Evolutionary conservation across 148 eudicot species (phyloP).

Genomic region (Rhododendron griersonianum): DNA sequence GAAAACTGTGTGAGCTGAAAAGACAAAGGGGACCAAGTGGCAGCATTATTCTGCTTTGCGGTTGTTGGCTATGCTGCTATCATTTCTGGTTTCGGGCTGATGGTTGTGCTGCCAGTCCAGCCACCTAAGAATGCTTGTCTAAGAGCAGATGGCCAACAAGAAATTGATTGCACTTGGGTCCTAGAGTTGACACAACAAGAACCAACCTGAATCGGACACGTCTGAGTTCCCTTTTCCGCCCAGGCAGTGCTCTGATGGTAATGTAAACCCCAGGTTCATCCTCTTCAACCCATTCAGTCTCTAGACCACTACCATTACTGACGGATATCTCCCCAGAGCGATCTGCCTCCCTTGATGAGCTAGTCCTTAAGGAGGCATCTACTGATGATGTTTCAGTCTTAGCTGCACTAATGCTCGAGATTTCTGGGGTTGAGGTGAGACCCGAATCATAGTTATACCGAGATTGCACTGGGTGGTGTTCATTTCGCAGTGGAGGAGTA

Average conservation of each 20-base stretch:
- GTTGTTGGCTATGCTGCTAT: neutral
- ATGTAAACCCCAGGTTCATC: slow-evolving; percentile 97
- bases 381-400: slow-evolving; percentile 82
- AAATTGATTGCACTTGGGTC: neutral
- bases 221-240: slow-evolving; percentile 81
- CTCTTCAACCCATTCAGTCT: slow-evolving; percentile 95
- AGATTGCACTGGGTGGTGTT: slow-evolving; percentile 64
- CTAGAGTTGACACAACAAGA: neutral
- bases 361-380: slow-evolving; percentile 65
- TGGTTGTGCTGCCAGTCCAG: neutral
- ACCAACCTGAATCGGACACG: slow-evolving; percentile 97
- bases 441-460: slow-evolving; percentile 55
- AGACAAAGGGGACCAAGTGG: neutral
- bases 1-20: neutral
- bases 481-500: slow-evolving; percentile 77
- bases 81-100: neutral
- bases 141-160: neutral
- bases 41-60: neutral
- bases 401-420: slow-evolving; percentile 73
- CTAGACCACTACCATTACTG: slow-evolving; percentile 86
- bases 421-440: slow-evolving; percentile 71
- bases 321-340: slow-evolving; percentile 79
- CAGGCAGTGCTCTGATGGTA: slow-evolving; percentile 82
- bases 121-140: neutral
- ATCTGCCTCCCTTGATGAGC: slow-evolving; percentile 84